Conservation (phyloP, 352 stramenopile species). For the Globisporangium camurandrum region DNA sequence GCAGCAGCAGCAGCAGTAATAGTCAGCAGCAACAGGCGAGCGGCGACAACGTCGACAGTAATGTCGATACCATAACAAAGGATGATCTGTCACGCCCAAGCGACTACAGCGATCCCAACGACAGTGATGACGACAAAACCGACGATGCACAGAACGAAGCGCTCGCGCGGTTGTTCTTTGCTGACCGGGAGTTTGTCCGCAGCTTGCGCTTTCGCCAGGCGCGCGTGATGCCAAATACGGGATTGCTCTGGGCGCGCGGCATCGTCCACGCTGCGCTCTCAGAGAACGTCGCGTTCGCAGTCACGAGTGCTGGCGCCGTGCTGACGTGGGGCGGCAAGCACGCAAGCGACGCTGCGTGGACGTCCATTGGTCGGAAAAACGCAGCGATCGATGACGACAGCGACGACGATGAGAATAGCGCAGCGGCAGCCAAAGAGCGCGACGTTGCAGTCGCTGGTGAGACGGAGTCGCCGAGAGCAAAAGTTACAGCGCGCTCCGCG, state of each 20-base stretch:
- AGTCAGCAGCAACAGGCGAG: too few species aligned
- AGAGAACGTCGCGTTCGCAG: slow-evolving; percentile 83
- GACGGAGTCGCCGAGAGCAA: slow-evolving; percentile 12
- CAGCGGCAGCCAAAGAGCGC: background rate
- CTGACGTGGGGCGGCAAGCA: slow-evolving; percentile 86
- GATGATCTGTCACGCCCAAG: slow-evolving; percentile 1
- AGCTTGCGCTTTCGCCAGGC: slow-evolving; percentile 60
- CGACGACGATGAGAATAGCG: slow-evolving; percentile 8
- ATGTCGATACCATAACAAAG: background rate
- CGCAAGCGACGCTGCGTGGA: slow-evolving; percentile 24
- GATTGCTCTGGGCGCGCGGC: slow-evolving; percentile 84
- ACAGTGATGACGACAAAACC: background rate
- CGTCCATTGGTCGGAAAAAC: slow-evolving; percentile 24
- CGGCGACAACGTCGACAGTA: background rate
- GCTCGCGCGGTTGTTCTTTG: slow-evolving; percentile 56
- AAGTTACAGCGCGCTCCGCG: slow-evolving; percentile 41
- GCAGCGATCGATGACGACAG: slow-evolving; percentile 2
- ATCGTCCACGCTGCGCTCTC: slow-evolving; percentile 69
- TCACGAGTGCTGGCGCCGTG: slow-evolving; percentile 77
- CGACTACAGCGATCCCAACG: background rate
- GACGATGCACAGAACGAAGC: slow-evolving; percentile 34
- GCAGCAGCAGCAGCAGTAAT: too few species aligned
- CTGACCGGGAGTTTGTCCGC: slow-evolving; percentile 55
- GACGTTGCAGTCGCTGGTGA: background rate
- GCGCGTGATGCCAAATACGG: slow-evolving; percentile 84